Percentiles rank a stretch among this genome's conserved stretches.
phyloP scores from a whole-genome alignment of 2,329 filamentous ascomycete genomes.

The Stachybotrys echinatus region DNA sequence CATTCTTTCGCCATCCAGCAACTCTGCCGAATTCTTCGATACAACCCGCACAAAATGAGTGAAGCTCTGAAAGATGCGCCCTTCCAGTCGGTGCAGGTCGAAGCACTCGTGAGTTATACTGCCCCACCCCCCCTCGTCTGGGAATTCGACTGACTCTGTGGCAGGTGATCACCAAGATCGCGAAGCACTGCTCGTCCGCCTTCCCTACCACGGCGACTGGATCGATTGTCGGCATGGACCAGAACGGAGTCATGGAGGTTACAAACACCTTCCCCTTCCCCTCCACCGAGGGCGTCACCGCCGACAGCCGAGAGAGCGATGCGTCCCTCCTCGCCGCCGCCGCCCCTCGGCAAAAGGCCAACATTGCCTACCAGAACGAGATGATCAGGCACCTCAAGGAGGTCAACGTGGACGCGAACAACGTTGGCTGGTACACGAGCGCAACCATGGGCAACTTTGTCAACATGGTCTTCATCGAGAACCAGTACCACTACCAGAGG shows the following conservation, averaged over 20 bases:
- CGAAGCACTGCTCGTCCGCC: conserved; percentile 83
- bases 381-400: conserved; percentile 97
- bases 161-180: conserved; percentile 94
- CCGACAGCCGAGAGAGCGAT: conserved; percentile 70
- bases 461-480: conserved; percentile 93
- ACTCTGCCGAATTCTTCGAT: conserved; percentile 12
- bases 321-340: conserved; percentile 74
- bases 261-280: conserved; percentile 97
- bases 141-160: conserved; percentile 15
- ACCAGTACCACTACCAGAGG: conserved; percentile 96
- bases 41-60: conserved; percentile 42
- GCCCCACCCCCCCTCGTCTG: conserved; percentile 20
- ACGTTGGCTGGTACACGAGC: conserved; percentile 97
- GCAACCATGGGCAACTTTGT: conserved; percentile 98
- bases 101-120: conserved; percentile 72
- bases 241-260: conserved; percentile 73
- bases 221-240: conserved; percentile 90
- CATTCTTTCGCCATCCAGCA: conserved; percentile 9
- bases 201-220: conserved; percentile 90
- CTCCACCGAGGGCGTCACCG: conserved; percentile 63
- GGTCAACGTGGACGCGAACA: conserved; percentile 97
- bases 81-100: conserved; percentile 85
- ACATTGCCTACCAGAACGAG: conserved; percentile 82
- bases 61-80: conserved; percentile 60
- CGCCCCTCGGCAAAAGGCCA: conserved; percentile 87